These are phyloP conservation scores for Boletus fagicola DNA, from an alignment of 768 basidiomycete species.

Conservation along the genomic window DNA sequence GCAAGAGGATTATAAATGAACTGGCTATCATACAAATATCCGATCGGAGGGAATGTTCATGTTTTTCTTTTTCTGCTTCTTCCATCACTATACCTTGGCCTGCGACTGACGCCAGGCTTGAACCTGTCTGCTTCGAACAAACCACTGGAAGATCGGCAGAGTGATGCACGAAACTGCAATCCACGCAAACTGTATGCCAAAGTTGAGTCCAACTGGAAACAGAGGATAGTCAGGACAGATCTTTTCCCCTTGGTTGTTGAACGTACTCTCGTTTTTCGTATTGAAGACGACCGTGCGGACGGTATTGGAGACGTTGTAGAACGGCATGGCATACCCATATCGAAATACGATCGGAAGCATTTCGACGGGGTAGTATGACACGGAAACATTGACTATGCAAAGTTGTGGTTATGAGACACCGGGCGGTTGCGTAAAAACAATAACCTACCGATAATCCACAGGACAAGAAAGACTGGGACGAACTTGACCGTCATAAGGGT, in stretches of 20 bases:
- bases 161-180: constrained; percentile 52
- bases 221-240: neutral
- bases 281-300: constrained; percentile 63
- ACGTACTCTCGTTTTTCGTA: constrained; percentile 58
- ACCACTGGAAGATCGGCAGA: constrained; percentile 50
- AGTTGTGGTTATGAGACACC: neutral
- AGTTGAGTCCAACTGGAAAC: constrained; percentile 55
- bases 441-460: constrained; percentile 59
- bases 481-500: constrained; percentile 52
- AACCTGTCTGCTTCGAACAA: constrained; percentile 30
- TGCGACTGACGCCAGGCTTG: constrained; percentile 20
- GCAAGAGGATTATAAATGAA: neutral
- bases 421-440: neutral
- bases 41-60: neutral
- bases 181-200: constrained; percentile 61
- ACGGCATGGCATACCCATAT: constrained; percentile 70
- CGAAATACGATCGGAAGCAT: constrained; percentile 55
- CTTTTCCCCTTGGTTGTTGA: neutral
- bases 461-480: constrained; percentile 58
- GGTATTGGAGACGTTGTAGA: constrained; percentile 66
- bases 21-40: neutral
- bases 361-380: constrained; percentile 56
- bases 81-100: neutral
- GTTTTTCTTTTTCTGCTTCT: neutral
- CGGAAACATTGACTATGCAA: constrained; percentile 53